A percentile compares a stretch with the other conserved stretches of the same genome.
Conservation (phyloP, 441 rosid genomes). For the Euphorbia schlechtendalii region DNA sequence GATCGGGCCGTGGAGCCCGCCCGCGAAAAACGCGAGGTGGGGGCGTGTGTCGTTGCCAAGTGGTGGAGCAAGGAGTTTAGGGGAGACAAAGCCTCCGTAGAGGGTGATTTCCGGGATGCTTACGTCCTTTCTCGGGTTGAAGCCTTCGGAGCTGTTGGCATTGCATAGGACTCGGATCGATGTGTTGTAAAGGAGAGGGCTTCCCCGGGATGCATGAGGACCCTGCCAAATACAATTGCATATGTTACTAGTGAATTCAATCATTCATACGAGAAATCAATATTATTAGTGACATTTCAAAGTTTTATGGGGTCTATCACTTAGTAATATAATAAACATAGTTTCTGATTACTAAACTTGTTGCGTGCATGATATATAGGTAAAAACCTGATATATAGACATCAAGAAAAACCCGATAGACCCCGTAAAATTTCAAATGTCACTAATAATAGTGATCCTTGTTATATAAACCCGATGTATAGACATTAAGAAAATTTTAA, state of each 20-base stretch:
- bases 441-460: too few species aligned
- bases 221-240: slow-evolving; percentile 52
- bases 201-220: slow-evolving; percentile 56
- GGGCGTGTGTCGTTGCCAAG: slow-evolving; percentile 32
- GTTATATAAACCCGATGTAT: too few species aligned
- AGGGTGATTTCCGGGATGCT: slow-evolving; percentile 78
- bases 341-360: too few species aligned
- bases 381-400: too few species aligned
- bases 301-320: too few species aligned
- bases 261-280: too few species aligned
- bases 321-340: too few species aligned
- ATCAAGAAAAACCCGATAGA: too few species aligned
- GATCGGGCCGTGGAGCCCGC: slow-evolving; percentile 75
- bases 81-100: slow-evolving; percentile 38
- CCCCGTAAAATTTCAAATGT: too few species aligned
- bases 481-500: too few species aligned
- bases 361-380: too few species aligned
- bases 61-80: slow-evolving; percentile 42
- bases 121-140: slow-evolving; percentile 71
- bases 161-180: slow-evolving; percentile 85
- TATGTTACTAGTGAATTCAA: too few species aligned
- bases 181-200: slow-evolving; percentile 38
- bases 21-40: slow-evolving; percentile 68
- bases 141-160: slow-evolving; percentile 90
- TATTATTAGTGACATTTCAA: background rate